phyloP scores from a whole-genome alignment of 1,284 basidiomycete species.

The Trametes pubescens region DNA sequence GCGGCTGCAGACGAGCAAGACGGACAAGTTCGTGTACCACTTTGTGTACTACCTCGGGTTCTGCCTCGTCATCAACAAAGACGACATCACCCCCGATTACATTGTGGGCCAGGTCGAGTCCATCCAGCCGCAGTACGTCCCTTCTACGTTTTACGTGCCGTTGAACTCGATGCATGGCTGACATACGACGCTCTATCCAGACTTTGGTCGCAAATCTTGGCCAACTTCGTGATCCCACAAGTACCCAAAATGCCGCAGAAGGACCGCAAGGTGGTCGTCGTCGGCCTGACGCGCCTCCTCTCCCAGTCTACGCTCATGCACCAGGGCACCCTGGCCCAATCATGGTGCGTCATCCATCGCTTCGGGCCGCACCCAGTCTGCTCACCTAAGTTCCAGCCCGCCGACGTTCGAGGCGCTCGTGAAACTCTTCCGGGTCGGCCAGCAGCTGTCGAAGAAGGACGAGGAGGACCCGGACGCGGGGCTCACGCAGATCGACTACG shows the following conservation, averaged over 20 bases:
- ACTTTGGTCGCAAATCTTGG: slow-evolving; percentile 86
- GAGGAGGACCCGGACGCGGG: slow-evolving; percentile 68
- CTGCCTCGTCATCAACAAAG: slow-evolving; percentile 77
- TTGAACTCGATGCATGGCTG: too few relatives aligned
- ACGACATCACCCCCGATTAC: slow-evolving; percentile 80
- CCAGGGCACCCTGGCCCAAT: slow-evolving; percentile 63
- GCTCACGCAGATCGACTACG: slow-evolving; percentile 84
- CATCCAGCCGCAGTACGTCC: slow-evolving; percentile 84
- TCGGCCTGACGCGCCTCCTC: slow-evolving; percentile 86
- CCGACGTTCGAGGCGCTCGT: slow-evolving; percentile 74
- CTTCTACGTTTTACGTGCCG: not conserved
- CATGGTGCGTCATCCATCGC: slow-evolving; percentile 64
- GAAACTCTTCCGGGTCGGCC: slow-evolving; percentile 81
- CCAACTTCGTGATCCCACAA: slow-evolving; percentile 85
- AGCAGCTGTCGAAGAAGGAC: slow-evolving; percentile 59
- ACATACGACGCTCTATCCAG: slow-evolving; percentile 48
- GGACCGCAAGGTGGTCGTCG: slow-evolving; percentile 84
- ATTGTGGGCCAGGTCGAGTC: slow-evolving; percentile 81
- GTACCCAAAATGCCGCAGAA: slow-evolving; percentile 81
- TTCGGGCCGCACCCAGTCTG: not conserved
- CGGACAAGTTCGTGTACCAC: slow-evolving; percentile 87
- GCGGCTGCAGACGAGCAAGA: slow-evolving; percentile 89
- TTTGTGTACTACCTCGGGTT: slow-evolving; percentile 86
- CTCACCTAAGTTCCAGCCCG: slow-evolving; percentile 56
- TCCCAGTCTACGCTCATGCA: slow-evolving; percentile 78